Percentiles rank a stretch among this genome's conserved stretches.
Conservation (phyloP, 805 yeast genomes). For the Blastobotrys americana region DNA sequence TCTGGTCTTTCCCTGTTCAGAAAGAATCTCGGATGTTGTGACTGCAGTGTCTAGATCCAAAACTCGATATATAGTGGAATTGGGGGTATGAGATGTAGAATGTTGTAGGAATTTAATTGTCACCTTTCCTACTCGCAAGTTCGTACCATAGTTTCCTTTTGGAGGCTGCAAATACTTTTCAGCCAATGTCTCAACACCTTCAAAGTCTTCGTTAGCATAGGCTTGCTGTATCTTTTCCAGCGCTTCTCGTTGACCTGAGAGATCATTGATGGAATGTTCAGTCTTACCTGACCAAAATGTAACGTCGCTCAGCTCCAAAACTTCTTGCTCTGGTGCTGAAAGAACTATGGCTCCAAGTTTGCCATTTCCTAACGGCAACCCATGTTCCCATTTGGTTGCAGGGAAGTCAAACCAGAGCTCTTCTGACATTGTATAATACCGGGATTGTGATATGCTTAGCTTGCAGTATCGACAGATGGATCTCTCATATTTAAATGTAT, state of each 20-base stretch:
- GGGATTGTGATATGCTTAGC: too few species aligned
- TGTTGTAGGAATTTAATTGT: not conserved
- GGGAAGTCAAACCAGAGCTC: slow-evolving; percentile 9
- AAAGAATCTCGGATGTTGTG: not conserved
- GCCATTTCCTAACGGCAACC: slow-evolving; percentile 11
- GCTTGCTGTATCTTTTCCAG: not conserved
- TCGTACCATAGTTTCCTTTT: slow-evolving; percentile 10
- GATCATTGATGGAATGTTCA: slow-evolving; percentile 2
- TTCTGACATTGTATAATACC: too few species aligned
- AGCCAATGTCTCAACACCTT: slow-evolving; percentile 3
- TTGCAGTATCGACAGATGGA: too few species aligned
- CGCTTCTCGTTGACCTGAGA: slow-evolving; percentile 7
- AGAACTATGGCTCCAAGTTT: slow-evolving; percentile 9
- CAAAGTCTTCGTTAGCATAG: slow-evolving; percentile 3
- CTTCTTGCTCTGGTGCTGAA: slow-evolving; percentile 2
- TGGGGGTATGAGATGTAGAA: not conserved
- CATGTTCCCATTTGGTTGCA: slow-evolving; percentile 8
- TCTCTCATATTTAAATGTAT: too few species aligned
- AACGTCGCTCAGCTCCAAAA: slow-evolving; percentile 5
- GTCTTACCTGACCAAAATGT: slow-evolving; percentile 11
- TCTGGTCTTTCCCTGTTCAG: too few species aligned
- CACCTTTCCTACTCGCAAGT: slow-evolving; percentile 8
- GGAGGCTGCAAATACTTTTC: slow-evolving; percentile 8
- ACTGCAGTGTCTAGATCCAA: slow-evolving; percentile 2
- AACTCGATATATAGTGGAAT: not conserved